A percentile compares a stretch with the other conserved stretches of the same genome.
These are phyloP conservation scores for Solanum lycopersicoides DNA, from an alignment of 257 asterid species.

Conservation along the genomic window DNA sequence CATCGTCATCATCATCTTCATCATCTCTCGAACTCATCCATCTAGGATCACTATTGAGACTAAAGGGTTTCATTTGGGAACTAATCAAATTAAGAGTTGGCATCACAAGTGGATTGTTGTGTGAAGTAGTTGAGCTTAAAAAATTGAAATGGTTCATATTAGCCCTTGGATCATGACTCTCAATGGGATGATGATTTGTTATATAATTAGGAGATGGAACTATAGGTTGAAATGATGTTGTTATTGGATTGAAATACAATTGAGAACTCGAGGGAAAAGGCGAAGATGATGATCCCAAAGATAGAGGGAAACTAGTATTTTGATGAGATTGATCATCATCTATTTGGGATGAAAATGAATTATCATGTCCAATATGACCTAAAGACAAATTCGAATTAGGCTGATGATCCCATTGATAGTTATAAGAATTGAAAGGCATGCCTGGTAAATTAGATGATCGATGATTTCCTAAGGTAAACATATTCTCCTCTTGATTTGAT, in stretches of 20 bases:
- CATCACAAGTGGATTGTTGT: conserved; percentile 21
- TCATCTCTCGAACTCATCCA: not conserved
- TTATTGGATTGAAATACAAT: conserved; percentile 14
- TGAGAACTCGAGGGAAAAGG: conserved; percentile 24
- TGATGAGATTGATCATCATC: conserved; percentile 10
- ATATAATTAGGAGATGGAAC: conserved; percentile 13
- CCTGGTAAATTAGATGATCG: conserved; percentile 20
- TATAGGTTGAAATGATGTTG: conserved; percentile 11
- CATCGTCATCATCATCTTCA: not conserved
- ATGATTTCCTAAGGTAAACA: conserved; percentile 33
- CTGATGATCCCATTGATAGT: conserved; percentile 33
- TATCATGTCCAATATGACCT: conserved; percentile 41
- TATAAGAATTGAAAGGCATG: conserved; percentile 19
- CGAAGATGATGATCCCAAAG: not conserved
- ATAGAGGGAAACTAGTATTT: not conserved
- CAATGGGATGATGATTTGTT: conserved; percentile 10
- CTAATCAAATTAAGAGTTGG: conserved; percentile 43
- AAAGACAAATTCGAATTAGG: conserved; percentile 31
- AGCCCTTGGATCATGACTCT: conserved; percentile 17
- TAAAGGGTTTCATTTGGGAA: conserved; percentile 9
- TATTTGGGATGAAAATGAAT: conserved; percentile 13
- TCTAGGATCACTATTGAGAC: not conserved
- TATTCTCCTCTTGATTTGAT: conserved; percentile 20
- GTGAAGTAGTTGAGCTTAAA: conserved; percentile 11
- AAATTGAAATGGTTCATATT: conserved; percentile 24